Conservation (phyloP, 208 protist species). For the Trypanosoma avium region DNA sequence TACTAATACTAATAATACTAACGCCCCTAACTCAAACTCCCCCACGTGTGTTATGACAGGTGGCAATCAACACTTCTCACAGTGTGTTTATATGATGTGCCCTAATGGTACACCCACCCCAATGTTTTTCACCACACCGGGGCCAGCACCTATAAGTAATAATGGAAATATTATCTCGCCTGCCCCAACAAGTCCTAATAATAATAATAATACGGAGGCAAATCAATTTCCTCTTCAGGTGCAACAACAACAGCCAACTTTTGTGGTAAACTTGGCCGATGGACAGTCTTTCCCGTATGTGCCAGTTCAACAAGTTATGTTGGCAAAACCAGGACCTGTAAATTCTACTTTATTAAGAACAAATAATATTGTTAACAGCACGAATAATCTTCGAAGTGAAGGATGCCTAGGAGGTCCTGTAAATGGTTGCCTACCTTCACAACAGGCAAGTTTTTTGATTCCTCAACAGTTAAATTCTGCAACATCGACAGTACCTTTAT, state of each 20-base stretch:
- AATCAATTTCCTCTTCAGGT: background rate
- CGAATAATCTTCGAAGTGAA: too few species aligned
- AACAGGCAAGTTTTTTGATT: background rate
- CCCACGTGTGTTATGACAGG: background rate
- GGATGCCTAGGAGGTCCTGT: too few species aligned
- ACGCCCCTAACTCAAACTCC: too few species aligned
- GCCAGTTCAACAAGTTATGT: background rate
- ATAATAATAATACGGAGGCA: too few species aligned
- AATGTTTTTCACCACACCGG: background rate
- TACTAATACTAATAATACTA: too few species aligned
- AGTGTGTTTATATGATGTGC: background rate
- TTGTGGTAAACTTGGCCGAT: background rate
- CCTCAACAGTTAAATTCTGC: background rate
- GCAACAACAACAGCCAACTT: background rate
- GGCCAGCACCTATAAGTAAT: background rate
- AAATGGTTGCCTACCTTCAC: background rate
- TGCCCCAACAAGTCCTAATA: background rate
- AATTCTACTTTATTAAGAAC: background rate
- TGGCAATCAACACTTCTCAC: background rate
- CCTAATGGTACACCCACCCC: background rate
- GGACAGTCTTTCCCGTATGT: slow-evolving; percentile 1
- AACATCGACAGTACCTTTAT: background rate
- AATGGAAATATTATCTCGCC: background rate
- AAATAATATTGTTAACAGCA: background rate
- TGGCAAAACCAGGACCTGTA: background rate